Percentiles rank a stretch among this genome's conserved stretches.
Evolutionary conservation across 2,329 filamentous ascomycete genomes (phyloP).

Genomic region (Stagonosporopsis tanaceti): DNA sequence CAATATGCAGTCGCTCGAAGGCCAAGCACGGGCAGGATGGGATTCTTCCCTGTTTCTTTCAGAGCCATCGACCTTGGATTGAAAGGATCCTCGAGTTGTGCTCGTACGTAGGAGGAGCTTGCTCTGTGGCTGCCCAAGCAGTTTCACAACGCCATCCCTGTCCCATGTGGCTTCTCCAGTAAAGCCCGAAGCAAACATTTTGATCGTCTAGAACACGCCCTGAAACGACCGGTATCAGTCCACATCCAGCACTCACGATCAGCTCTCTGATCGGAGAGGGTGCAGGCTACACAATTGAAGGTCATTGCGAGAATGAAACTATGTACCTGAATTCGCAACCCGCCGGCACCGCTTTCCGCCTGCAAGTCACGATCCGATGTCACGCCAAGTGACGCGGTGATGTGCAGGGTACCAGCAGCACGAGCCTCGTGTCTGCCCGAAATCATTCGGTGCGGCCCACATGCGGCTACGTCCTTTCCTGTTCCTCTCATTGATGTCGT

Average conservation of each 20-base stretch:
- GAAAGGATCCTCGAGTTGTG: conserved; percentile 2
- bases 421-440: conserved; percentile 25
- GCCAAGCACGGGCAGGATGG: not conserved
- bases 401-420: conserved; percentile 29
- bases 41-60: not conserved
- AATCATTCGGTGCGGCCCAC: conserved; percentile 30
- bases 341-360: conserved; percentile 22
- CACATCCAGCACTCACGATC: not conserved
- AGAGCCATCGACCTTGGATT: not conserved
- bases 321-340: not conserved
- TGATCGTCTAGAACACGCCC: not conserved
- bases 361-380: conserved; percentile 34
- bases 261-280: not conserved
- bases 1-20: conserved; percentile 18
- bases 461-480: conserved; percentile 30
- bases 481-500: conserved; percentile 21
- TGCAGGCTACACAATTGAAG: not conserved
- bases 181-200: not conserved
- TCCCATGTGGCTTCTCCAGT: conserved; percentile 15
- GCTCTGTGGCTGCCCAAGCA: conserved; percentile 19
- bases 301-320: not conserved
- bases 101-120: conserved; percentile 5
- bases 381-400: conserved; percentile 44
- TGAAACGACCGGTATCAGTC: not conserved
- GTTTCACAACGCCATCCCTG: conserved; percentile 26